phyloP scores from a whole-genome alignment of 2,329 filamentous ascomycete species.

The Beauveria bassiana region DNA sequence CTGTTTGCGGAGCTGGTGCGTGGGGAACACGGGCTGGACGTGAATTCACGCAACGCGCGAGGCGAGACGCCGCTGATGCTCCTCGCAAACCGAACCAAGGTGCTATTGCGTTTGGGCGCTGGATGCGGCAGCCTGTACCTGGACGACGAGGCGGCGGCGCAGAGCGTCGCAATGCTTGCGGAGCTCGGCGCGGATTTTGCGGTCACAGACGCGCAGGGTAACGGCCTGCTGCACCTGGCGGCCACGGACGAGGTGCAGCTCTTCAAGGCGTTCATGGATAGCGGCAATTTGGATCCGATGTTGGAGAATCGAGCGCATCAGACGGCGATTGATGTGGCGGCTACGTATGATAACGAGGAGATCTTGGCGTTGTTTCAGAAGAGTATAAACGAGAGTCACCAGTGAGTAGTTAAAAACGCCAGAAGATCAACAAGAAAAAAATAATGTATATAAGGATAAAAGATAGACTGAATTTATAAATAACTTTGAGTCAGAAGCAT shows the following conservation, averaged over 20 bases:
- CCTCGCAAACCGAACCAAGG: background rate
- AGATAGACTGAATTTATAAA: no score
- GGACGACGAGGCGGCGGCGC: background rate
- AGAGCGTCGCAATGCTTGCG: conserved; percentile 12
- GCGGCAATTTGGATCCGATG: conserved; percentile 22
- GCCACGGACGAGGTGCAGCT: conserved; percentile 12
- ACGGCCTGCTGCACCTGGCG: conserved; percentile 24
- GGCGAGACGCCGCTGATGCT: conserved; percentile 15
- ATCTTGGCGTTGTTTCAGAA: conserved; percentile 6
- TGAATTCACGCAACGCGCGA: conserved; percentile 12
- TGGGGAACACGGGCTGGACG: conserved; percentile 7
- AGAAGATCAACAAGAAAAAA: no score
- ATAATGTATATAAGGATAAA: background rate
- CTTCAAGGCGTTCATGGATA: conserved; percentile 20
- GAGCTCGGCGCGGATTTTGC: conserved; percentile 21
- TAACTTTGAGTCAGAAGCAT: no score
- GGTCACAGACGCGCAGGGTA: conserved; percentile 18
- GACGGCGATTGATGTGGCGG: conserved; percentile 27
- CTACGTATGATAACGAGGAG: conserved; percentile 14
- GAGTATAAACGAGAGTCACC: background rate
- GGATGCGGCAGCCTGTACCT: background rate
- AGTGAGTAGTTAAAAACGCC: background rate
- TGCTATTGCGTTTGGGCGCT: background rate
- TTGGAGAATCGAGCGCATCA: conserved; percentile 21
- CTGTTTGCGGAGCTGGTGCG: conserved; percentile 11